These are phyloP conservation scores for Monosporozyma aquatica DNA, from an alignment of 805 yeast genomes.

Conservation along the genomic window DNA sequence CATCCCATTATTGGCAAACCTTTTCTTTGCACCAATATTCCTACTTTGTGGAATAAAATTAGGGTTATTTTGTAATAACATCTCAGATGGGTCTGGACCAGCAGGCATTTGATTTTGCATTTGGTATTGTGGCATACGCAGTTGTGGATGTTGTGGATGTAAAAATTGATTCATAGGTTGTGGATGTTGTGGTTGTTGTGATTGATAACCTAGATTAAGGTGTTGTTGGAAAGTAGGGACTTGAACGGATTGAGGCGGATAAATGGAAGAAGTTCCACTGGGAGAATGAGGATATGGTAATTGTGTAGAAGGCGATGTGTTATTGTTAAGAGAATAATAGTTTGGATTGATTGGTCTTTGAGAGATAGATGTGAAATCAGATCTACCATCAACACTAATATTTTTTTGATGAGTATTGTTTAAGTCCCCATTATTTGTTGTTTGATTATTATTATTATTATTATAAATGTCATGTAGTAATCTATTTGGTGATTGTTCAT, in stretches of 20 bases:
- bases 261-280: constrained; percentile 1
- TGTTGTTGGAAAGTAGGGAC: too few species aligned
- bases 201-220: too few species aligned
- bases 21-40: constrained; percentile 1
- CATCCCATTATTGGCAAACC: constrained; percentile 1
- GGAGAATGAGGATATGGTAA: constrained; percentile 7
- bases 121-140: constrained; percentile 13
- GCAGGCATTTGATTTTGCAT: constrained; percentile 9
- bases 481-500: constrained; percentile 13
- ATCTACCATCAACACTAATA: constrained; percentile 27
- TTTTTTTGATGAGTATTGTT: constrained; percentile 3
- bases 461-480: constrained; percentile 22
- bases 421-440: constrained; percentile 4
- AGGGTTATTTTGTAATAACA: constrained; percentile 40
- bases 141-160: constrained; percentile 5
- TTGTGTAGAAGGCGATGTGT: neutral
- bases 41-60: constrained; percentile 30
- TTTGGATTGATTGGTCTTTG: constrained; percentile 65
- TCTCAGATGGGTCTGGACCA: constrained; percentile 32
- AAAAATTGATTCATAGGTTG: constrained; percentile 4
- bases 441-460: constrained; percentile 6
- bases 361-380: constrained; percentile 71
- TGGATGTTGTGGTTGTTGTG: constrained; percentile 11
- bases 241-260: constrained; percentile 1
- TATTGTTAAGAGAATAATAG: neutral